Evolutionary conservation across 768 basidiomycete species (phyloP), one percentile per base, ranked within the genome.

Genomic region (Boletus vinaceobasis): DNA sequence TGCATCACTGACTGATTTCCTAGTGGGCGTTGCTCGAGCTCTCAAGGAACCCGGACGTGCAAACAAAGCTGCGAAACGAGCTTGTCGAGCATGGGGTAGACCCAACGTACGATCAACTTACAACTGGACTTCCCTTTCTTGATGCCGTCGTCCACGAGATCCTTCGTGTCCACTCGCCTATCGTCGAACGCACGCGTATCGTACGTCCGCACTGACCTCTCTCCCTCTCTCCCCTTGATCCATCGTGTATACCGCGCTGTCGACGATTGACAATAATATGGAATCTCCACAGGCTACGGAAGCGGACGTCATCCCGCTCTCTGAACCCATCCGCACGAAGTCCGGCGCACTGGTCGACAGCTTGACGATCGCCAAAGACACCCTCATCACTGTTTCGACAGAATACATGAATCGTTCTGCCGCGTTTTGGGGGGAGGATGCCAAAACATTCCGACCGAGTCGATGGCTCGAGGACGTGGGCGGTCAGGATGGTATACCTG

Each of bases 361-460:
- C 21, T 58, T 86, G 36, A 44, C 70, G 8, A 66, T 87, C 31
- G 70, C 75, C 17, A 79, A 79, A 55, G 82, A 79, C 2, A 79
- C 79, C 0, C 55, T 65, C 1, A 57, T 87, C 14, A 46, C 70
- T 8, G 62, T 77, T 3, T 75, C 80, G 1, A 76, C 84, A 32
- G 56, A 68, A 15, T 70, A 67, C 19, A 73, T 83, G 54, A 86
- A 88, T 61, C 68, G 73, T 7, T 78, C 79, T 7, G 72, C 75
- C 43, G 70, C 65, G 0, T 64, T 86, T 23, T 88, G 87, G 88
- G 87, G 87, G 0, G 62, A 74, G 0, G 79, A 84, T 48, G 78
- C 83, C 1, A 74, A 77, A 27, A 74, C 77, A 26, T 90, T 84
- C 63, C 72, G 76, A 31, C 87, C 86, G 0, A 81, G 82, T 50